Evolutionary conservation across 2,329 filamentous ascomycete species (phyloP).

Genomic region (Huntiella savannae): DNA sequence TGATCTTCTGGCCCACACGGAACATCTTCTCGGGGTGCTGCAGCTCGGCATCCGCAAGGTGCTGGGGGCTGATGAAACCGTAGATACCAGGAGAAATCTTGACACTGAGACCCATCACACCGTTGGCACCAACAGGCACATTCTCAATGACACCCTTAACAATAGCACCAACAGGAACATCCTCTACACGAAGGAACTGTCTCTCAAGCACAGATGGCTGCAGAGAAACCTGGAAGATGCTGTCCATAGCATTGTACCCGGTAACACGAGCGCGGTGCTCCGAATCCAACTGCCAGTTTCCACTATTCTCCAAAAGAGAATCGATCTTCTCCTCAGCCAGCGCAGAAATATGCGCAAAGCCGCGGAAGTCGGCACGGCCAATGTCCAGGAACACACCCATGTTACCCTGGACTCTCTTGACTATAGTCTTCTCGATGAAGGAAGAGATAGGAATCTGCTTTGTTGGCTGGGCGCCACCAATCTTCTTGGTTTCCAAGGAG

Average conservation of each 20-base stretch:
- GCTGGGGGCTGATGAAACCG: slow-evolving; percentile 73
- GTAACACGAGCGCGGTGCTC: slow-evolving; percentile 66
- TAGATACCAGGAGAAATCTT: slow-evolving; percentile 72
- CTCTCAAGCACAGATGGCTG: slow-evolving; percentile 70
- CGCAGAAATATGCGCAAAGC: slow-evolving; percentile 87
- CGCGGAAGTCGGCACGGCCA: slow-evolving; percentile 43
- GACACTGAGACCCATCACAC: slow-evolving; percentile 63
- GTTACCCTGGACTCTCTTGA: slow-evolving; percentile 60
- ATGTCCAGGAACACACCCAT: slow-evolving; percentile 67
- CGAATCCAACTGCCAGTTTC: slow-evolving; percentile 59
- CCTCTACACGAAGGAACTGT: slow-evolving; percentile 76
- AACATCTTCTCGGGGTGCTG: slow-evolving; percentile 96
- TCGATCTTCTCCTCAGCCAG: slow-evolving; percentile 84
- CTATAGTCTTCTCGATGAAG: slow-evolving; percentile 56
- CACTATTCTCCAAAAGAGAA: slow-evolving; percentile 53
- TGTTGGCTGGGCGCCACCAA: slow-evolving; percentile 28
- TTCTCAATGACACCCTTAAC: slow-evolving; percentile 74
- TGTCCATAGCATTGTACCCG: slow-evolving; percentile 74
- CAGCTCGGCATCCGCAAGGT: slow-evolving; percentile 71
- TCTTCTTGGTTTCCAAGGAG: slow-evolving; percentile 33
- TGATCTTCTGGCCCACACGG: slow-evolving; percentile 66
- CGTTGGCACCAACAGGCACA: slow-evolving; percentile 57
- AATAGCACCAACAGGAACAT: slow-evolving; percentile 62
- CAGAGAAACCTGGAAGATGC: slow-evolving; percentile 67
- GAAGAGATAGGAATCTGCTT: slow-evolving; percentile 51